Conservation (phyloP, 352 stramenopile species). For the Elongisporangium anandrum region DNA sequence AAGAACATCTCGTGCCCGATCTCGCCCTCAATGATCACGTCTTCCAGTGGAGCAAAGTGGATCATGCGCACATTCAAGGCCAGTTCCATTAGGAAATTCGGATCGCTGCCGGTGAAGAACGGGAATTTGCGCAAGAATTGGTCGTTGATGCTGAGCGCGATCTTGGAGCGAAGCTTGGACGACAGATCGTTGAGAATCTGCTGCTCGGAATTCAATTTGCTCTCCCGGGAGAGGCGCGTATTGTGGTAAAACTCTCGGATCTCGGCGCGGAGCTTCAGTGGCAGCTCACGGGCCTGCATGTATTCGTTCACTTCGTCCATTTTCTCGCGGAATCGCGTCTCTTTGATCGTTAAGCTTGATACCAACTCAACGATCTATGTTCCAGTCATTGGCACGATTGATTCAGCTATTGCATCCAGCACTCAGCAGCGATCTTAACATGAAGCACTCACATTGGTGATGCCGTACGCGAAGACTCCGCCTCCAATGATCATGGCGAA, state of each 20-base stretch:
- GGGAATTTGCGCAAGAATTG: slow-evolving; percentile 72
- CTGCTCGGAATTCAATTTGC: slow-evolving; percentile 54
- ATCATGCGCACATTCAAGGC: slow-evolving; percentile 78
- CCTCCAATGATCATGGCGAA: slow-evolving; percentile 68
- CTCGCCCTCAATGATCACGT: slow-evolving; percentile 65
- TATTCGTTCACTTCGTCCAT: slow-evolving; percentile 83
- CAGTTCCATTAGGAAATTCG: slow-evolving; percentile 76
- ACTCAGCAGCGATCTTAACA: background rate
- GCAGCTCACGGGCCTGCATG: slow-evolving; percentile 67
- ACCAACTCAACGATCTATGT: slow-evolving; percentile 65
- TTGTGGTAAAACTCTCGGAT: slow-evolving; percentile 83
- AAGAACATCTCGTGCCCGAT: slow-evolving; percentile 75
- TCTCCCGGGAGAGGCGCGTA: slow-evolving; percentile 56
- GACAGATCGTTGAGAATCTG: slow-evolving; percentile 64
- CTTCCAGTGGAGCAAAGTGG: slow-evolving; percentile 56
- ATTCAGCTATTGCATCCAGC: slow-evolving; percentile 2
- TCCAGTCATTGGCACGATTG: background rate
- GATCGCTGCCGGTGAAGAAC: slow-evolving; percentile 69
- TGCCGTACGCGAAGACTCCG: slow-evolving; percentile 74
- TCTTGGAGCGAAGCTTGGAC: slow-evolving; percentile 69
- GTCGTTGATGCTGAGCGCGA: slow-evolving; percentile 75
- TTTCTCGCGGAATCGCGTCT: slow-evolving; percentile 61
- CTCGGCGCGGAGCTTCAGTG: slow-evolving; percentile 58
- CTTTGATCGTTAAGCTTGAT: slow-evolving; percentile 59
- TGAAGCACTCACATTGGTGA: slow-evolving; percentile 71